Evolutionary conservation across 1,284 basidiomycete genomes (phyloP).

Genomic region (Austroboletus novae-zelandiae): DNA sequence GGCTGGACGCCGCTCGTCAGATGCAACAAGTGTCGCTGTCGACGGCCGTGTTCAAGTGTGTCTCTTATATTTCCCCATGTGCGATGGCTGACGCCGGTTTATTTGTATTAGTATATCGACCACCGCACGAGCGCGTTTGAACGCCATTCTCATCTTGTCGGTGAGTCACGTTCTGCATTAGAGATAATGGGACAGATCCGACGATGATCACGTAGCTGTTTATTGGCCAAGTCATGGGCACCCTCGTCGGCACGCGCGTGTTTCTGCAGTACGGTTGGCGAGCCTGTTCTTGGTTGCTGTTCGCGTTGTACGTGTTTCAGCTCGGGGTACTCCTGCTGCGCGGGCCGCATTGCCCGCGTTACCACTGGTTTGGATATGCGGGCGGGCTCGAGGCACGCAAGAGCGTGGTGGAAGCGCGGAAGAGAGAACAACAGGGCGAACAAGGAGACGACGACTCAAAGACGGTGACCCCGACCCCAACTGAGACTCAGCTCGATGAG

Average conservation of each 20-base stretch:
- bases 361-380: conserved; percentile 58
- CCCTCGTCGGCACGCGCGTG: conserved; percentile 58
- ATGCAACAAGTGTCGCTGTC: conserved; percentile 40
- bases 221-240: conserved; percentile 64
- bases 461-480: background rate
- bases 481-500: background rate
- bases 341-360: conserved; percentile 52
- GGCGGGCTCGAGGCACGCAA: conserved; percentile 45
- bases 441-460: background rate
- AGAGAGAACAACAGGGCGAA: background rate
- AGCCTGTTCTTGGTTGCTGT: conserved; percentile 47
- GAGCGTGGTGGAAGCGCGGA: conserved; percentile 16
- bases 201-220: conserved; percentile 39
- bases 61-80: background rate
- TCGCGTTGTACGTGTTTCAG: conserved; percentile 50
- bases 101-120: conserved; percentile 42
- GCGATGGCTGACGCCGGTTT: background rate
- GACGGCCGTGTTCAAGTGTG: conserved; percentile 38
- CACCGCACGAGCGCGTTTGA: conserved; percentile 56
- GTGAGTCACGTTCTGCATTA: conserved; percentile 29
- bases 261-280: conserved; percentile 63
- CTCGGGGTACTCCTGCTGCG: conserved; percentile 45
- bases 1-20: conserved; percentile 46
- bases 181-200: too few relatives aligned
- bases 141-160: conserved; percentile 60